phyloP scores from a whole-genome alignment of 305 asterid species.

The Fraxinus velutina region DNA sequence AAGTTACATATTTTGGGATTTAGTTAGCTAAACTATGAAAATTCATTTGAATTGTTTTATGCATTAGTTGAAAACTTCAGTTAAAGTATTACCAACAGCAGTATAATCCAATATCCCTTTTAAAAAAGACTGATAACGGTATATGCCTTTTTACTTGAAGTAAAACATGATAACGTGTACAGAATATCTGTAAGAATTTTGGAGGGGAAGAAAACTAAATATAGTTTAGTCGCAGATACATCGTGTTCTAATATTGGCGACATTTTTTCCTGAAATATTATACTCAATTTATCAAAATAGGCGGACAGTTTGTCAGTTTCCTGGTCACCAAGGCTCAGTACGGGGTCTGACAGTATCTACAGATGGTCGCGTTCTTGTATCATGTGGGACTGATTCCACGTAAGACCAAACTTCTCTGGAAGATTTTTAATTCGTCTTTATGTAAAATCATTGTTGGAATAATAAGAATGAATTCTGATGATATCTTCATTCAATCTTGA shows the following conservation, averaged over 20 bases:
- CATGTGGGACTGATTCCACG: slow-evolving; percentile 90
- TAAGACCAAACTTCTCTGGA: slow-evolving; percentile 39
- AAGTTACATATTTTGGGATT: slow-evolving; percentile 68
- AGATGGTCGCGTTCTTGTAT: slow-evolving; percentile 74
- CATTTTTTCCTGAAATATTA: slow-evolving; percentile 9
- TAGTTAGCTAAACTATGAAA: slow-evolving; percentile 26
- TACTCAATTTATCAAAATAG: slow-evolving; percentile 34
- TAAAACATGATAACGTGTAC: not conserved
- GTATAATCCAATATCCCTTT: not conserved
- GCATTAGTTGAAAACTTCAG: not conserved
- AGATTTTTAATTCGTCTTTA: slow-evolving; percentile 7
- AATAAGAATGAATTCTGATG: slow-evolving; percentile 4
- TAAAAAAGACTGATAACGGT: not conserved
- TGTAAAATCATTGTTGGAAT: not conserved
- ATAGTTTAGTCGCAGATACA: not conserved
- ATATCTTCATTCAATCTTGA: slow-evolving; percentile 18
- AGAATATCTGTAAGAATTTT: not conserved
- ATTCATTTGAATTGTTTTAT: not conserved
- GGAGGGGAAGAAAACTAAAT: slow-evolving; percentile 5
- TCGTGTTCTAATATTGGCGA: not conserved
- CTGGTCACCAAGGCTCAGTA: slow-evolving; percentile 96
- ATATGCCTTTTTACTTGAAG: not conserved
- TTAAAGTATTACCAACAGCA: not conserved
- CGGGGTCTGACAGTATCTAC: slow-evolving; percentile 80
- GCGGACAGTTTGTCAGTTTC: slow-evolving; percentile 77